Evolutionary conservation across 257 asterid genomes (phyloP).

Genomic region (Ballota nigra): DNA sequence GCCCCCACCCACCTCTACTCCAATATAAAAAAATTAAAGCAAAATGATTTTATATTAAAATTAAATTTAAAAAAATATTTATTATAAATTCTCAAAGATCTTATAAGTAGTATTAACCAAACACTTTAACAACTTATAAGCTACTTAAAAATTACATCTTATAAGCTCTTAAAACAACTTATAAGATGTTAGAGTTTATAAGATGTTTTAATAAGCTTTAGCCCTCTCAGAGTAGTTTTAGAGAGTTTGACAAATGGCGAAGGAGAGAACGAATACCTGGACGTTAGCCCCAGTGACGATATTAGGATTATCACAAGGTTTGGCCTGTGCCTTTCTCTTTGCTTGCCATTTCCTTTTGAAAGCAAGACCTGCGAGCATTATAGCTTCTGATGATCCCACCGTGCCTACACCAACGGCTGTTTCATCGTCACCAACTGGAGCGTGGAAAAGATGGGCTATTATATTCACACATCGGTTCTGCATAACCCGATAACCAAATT

Average conservation of each 20-base stretch:
- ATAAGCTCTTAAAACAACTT: too few relatives aligned
- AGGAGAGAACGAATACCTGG: constrained; percentile 34
- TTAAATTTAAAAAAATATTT: too few relatives aligned
- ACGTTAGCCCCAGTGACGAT: constrained; percentile 78
- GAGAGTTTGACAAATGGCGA: not conserved
- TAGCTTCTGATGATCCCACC: constrained; percentile 84
- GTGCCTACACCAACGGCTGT: constrained; percentile 74
- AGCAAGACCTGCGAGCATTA: constrained; percentile 90
- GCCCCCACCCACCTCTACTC: too few relatives aligned
- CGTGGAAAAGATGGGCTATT: constrained; percentile 77
- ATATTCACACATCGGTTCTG: constrained; percentile 78
- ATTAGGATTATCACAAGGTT: constrained; percentile 60
- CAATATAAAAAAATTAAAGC: too few relatives aligned
- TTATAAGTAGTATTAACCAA: too few relatives aligned
- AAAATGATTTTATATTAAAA: too few relatives aligned
- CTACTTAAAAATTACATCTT: too few relatives aligned
- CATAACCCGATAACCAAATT: constrained; percentile 4
- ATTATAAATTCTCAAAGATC: too few relatives aligned
- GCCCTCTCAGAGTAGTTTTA: too few relatives aligned
- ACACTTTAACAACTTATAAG: too few relatives aligned
- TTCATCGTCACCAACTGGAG: constrained; percentile 59
- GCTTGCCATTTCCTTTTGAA: constrained; percentile 81
- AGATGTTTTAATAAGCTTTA: too few relatives aligned
- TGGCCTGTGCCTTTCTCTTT: constrained; percentile 54
- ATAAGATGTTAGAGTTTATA: too few relatives aligned